Evolutionary conservation across 345 rosid genomes (phyloP), one percentile per base, ranked within the genome.

Genomic region (Arabidopsis thaliana): DNA sequence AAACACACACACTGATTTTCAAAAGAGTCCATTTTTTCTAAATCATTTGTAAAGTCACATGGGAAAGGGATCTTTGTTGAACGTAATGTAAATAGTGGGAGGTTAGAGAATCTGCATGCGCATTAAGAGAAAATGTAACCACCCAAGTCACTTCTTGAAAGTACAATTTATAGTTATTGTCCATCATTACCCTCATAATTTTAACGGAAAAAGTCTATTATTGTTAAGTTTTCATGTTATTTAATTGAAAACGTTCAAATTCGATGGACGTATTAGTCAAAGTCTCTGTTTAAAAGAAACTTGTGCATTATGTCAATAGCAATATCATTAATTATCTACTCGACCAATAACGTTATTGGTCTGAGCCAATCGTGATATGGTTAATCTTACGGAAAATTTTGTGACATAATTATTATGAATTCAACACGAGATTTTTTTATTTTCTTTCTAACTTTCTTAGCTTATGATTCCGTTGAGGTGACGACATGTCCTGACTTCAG

Each of bases 71-170:
- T 77, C 80, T 70, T 38, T 37, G 60, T 28, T 46, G 53, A 77
- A 56, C 42, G 52, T 77, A 77, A 63, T 48, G 71, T 70, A 70
- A 77, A 55, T 77, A 63, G 80, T 70, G 76, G 80, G 71, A 70
- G 75, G 76, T 69, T 77, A 77, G 53, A 63, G 80, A 70, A 55
- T 70, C 80, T 77, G 80, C 71, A 77, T 63, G 80, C 80, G 80
- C 75, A 70, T 45, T 55, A 16, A 23, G 55, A 42, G 14, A 52
- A 20, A 1, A 30, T 16, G 45, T 46, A 70, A 70, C 45, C n/a
- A 30, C 30, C 45, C 32, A 69, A 69, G 65, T 44, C 70, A 76
- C 64, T 73, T 65, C 28, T 45, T 64, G 7, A 69, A 76, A 70
- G 76, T 70, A 63, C 71, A 68, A n/a, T 59, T 33, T 76, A 11